Percentiles rank a stretch among this genome's conserved stretches.
phyloP scores from a whole-genome alignment of 2,329 filamentous ascomycete genomes.

The Daldinia eschscholtzii region DNA sequence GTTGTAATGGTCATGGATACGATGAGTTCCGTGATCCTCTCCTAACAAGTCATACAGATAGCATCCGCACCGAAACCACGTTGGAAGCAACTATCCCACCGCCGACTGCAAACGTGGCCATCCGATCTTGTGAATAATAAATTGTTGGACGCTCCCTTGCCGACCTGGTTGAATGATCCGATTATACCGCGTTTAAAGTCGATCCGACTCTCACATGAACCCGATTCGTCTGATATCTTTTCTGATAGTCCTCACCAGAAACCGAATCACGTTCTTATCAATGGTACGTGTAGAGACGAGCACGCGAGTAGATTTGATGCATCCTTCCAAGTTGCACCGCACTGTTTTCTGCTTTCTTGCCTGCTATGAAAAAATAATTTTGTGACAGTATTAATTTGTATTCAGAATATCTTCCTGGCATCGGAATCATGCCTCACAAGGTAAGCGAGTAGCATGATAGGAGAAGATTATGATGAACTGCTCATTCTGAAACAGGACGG shows the following conservation, averaged over 20 bases:
- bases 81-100: conserved; percentile 90
- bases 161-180: conserved; percentile 79
- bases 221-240: conserved; percentile 62
- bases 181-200: conserved; percentile 72
- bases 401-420: conserved; percentile 78
- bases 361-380: conserved; percentile 9
- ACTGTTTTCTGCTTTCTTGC: not conserved
- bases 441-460: conserved; percentile 46
- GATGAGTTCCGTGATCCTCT: conserved; percentile 28
- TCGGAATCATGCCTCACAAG: conserved; percentile 98
- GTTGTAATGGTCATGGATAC: conserved; percentile 11
- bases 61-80: conserved; percentile 75
- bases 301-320: not conserved
- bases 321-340: not conserved
- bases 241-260: conserved; percentile 75
- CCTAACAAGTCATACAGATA: conserved; percentile 62
- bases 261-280: conserved; percentile 93
- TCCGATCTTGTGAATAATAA: conserved; percentile 83
- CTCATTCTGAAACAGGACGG: conserved; percentile 71
- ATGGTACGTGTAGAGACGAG: conserved; percentile 61
- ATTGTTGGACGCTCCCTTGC: conserved; percentile 80
- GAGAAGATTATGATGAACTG: conserved; percentile 28
- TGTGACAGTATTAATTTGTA: conserved; percentile 30
- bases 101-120: conserved; percentile 91
- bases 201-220: conserved; percentile 56